Percentiles rank a stretch among this genome's conserved stretches.
These are phyloP conservation scores for Brettanomyces sp. DNA, from an alignment of 805 yeast species.

Conservation along the genomic window DNA sequence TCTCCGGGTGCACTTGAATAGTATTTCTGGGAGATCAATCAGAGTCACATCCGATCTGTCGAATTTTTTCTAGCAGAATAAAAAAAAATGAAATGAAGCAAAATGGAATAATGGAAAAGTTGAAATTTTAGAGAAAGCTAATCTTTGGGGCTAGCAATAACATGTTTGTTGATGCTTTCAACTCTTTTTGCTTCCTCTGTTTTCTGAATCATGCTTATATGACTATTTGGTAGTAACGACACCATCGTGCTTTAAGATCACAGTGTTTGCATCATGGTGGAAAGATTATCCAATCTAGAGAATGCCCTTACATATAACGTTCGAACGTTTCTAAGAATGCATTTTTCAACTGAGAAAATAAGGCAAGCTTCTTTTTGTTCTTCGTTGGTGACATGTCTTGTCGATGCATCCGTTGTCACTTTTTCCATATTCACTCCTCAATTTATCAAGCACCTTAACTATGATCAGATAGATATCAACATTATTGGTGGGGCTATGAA, in stretches of 20 bases:
- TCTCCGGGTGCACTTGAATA: too few species aligned
- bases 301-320: slow-evolving; percentile 34
- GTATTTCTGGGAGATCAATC: too few species aligned
- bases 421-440: slow-evolving; percentile 74
- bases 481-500: slow-evolving; percentile 65
- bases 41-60: too few species aligned
- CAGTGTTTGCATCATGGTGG: slow-evolving; percentile 5
- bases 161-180: too few species aligned
- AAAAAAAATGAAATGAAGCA: too few species aligned
- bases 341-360: slow-evolving; percentile 33
- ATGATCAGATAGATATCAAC: slow-evolving; percentile 58
- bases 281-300: slow-evolving; percentile 25
- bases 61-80: too few species aligned
- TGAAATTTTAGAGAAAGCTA: too few species aligned
- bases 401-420: slow-evolving; percentile 74
- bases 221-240: too few species aligned
- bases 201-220: not conserved
- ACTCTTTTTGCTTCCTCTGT: too few species aligned
- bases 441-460: slow-evolving; percentile 48
- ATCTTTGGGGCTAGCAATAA: too few species aligned
- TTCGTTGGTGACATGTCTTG: slow-evolving; percentile 56
- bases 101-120: too few species aligned
- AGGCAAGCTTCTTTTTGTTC: slow-evolving; percentile 44
- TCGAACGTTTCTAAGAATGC: slow-evolving; percentile 31
- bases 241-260: not conserved